Conservation (phyloP, 345 rosid genomes). For the Punica granatum region DNA sequence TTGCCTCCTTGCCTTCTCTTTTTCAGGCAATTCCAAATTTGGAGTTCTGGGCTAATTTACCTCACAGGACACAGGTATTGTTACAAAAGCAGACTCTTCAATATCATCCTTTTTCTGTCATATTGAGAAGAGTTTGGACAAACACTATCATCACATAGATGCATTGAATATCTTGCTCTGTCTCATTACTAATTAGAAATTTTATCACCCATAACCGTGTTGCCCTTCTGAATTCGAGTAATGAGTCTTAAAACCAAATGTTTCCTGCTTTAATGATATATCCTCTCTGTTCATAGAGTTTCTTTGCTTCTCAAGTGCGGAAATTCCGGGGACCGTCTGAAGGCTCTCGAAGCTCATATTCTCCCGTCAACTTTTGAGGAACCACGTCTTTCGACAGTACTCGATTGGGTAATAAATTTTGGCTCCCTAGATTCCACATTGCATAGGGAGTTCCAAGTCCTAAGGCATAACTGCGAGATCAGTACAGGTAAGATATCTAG, state of each 20-base stretch:
- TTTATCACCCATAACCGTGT: background rate
- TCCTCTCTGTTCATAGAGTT: constrained; percentile 37
- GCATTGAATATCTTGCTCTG: background rate
- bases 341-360: constrained; percentile 52
- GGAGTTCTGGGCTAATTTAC: constrained; percentile 74
- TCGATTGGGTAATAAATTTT: constrained; percentile 6
- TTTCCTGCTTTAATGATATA: background rate
- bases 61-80: constrained; percentile 67
- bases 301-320: constrained; percentile 40
- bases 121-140: background rate
- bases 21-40: constrained; percentile 71
- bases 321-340: constrained; percentile 55
- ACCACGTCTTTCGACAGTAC: constrained; percentile 10
- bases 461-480: background rate
- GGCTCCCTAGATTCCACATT: background rate
- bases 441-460: background rate
- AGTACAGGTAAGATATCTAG: background rate
- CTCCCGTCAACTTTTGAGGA: constrained; percentile 59
- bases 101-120: background rate
- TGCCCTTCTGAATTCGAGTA: background rate
- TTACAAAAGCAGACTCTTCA: background rate
- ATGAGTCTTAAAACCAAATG: background rate
- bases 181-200: background rate
- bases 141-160: background rate
- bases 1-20: constrained; percentile 9